Conservation (phyloP, 306 rosid species). For the Cajanus cajan region DNA sequence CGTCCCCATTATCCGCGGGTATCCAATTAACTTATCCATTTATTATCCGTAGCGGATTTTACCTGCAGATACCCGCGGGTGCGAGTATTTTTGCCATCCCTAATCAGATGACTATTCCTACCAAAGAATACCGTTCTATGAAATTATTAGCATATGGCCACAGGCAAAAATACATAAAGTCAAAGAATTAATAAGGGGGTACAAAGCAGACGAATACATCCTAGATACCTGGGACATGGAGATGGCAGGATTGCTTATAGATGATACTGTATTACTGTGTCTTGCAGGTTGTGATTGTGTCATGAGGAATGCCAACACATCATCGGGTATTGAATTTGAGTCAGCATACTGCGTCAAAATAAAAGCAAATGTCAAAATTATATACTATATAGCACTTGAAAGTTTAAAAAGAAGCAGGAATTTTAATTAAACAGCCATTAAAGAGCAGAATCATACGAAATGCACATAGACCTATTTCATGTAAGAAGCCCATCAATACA, state of each 20-base stretch:
- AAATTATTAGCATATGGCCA: conserved; percentile 6
- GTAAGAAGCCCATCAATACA: conserved; percentile 17
- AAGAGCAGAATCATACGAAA: neutral
- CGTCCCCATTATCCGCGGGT: no score
- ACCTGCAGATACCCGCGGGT: no score
- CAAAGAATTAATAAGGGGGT: neutral
- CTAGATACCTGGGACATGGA: conserved; percentile 45
- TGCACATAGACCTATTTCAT: neutral
- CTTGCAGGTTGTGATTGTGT: conserved; percentile 43
- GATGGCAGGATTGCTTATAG: conserved; percentile 37
- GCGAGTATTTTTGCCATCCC: no score
- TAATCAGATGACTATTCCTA: conserved; percentile 10
- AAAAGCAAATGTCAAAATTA: conserved; percentile 16
- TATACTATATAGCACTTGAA: neutral
- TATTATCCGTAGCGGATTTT: no score
- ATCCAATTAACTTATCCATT: no score
- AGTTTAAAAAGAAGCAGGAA: neutral
- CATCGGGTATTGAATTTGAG: conserved; percentile 35
- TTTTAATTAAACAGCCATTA: neutral
- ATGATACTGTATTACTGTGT: conserved; percentile 33
- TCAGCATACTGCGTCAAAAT: conserved; percentile 31
- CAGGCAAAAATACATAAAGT: neutral
- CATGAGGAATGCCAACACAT: conserved; percentile 31
- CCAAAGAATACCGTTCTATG: neutral
- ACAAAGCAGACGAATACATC: neutral